phyloP scores from a whole-genome alignment of 768 basidiomycete genomes.

The Pholiota conissans region DNA sequence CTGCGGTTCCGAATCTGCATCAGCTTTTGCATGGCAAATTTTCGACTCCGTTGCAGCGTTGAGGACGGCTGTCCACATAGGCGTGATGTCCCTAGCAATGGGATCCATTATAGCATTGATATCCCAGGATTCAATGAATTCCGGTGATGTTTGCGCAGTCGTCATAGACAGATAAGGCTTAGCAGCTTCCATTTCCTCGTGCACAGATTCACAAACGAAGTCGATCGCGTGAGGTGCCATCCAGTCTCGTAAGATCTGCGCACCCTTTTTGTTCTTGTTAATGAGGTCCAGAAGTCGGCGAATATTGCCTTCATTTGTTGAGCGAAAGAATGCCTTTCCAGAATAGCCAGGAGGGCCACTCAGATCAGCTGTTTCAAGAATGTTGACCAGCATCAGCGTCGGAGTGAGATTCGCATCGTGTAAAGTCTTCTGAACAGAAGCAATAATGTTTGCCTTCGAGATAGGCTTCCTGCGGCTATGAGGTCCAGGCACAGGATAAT shows the following conservation, averaged over 20 bases:
- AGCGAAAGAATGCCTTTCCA: neutral
- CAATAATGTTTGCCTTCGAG: neutral
- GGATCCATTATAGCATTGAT: slow-evolving; percentile 20
- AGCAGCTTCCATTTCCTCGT: slow-evolving; percentile 22
- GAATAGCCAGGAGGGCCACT: neutral
- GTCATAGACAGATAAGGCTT: slow-evolving; percentile 21
- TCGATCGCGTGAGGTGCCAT: slow-evolving; percentile 14
- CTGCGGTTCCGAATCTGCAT: neutral
- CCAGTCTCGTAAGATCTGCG: neutral
- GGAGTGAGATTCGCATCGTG: neutral
- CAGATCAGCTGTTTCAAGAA: neutral
- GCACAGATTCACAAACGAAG: slow-evolving; percentile 15
- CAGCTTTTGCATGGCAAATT: neutral
- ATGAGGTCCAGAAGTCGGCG: neutral
- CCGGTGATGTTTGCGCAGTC: slow-evolving; percentile 15
- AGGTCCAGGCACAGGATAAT: neutral
- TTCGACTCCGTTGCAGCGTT: slow-evolving; percentile 19
- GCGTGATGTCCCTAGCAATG: slow-evolving; percentile 11
- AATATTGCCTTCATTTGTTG: neutral
- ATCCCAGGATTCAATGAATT: slow-evolving; percentile 22
- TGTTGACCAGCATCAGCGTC: neutral
- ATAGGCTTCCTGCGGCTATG: neutral
- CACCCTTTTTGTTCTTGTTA: neutral
- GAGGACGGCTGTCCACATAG: slow-evolving; percentile 18
- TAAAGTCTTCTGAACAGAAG: neutral